These are phyloP conservation scores for Aspergillus proliferans DNA, from an alignment of 2,329 filamentous ascomycete species.

Conservation along the genomic window DNA sequence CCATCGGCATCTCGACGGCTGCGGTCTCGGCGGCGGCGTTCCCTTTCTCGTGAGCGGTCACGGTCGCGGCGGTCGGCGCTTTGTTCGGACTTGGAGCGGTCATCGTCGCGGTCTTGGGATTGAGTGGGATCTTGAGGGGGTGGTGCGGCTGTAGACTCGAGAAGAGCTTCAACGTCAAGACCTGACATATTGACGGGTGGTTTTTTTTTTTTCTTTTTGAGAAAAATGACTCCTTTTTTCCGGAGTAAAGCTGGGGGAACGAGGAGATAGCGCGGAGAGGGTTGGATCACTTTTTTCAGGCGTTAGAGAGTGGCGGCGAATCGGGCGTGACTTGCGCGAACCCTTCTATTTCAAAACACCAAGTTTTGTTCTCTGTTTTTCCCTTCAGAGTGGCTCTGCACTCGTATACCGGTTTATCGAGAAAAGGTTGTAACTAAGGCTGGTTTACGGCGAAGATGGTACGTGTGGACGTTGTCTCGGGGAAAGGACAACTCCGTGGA, in stretches of 20 bases:
- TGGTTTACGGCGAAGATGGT: neutral
- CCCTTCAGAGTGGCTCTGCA: conserved; percentile 6
- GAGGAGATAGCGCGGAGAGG: conserved; percentile 21
- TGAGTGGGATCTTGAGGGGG: conserved; percentile 24
- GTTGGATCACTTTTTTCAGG: conserved; percentile 32
- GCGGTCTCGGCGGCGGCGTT: conserved; percentile 55
- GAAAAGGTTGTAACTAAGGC: neutral
- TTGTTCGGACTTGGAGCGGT: conserved; percentile 51
- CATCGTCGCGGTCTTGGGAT: conserved; percentile 54
- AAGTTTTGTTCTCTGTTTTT: neutral
- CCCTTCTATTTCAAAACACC: conserved; percentile 24
- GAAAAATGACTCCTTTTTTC: conserved; percentile 17
- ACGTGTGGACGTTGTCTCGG: neutral
- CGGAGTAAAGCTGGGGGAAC: conserved; percentile 12
- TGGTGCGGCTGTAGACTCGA: conserved; percentile 73
- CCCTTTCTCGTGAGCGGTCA: conserved; percentile 53
- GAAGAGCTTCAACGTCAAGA: conserved; percentile 80
- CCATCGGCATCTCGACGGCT: conserved; percentile 53
- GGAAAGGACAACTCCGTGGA: neutral
- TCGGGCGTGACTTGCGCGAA: conserved; percentile 24
- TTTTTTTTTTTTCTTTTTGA: conserved; percentile 2
- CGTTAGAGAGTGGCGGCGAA: conserved; percentile 28
- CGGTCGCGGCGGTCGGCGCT: conserved; percentile 47
- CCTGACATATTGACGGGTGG: conserved; percentile 52
- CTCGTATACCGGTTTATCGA: neutral